These are phyloP conservation scores for Hericium coralloides DNA, from an alignment of 768 basidiomycete genomes.

Conservation along the genomic window DNA sequence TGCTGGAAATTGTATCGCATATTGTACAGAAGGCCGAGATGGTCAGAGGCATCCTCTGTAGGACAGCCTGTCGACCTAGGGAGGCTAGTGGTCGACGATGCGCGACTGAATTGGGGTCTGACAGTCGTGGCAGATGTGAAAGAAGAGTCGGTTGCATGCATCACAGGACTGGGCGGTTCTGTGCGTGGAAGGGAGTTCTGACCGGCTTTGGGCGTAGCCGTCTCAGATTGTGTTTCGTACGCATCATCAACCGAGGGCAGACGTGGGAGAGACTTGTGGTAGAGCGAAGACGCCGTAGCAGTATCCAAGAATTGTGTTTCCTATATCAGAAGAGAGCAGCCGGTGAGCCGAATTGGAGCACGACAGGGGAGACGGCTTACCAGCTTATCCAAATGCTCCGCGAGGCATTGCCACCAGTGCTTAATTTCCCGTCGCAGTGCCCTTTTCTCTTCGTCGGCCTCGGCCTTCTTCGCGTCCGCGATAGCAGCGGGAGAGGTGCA, in stretches of 20 bases:
- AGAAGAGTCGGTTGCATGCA: neutral
- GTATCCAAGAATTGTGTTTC: slow-evolving; percentile 29
- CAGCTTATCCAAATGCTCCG: slow-evolving; percentile 51
- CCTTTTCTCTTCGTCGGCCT: slow-evolving; percentile 35
- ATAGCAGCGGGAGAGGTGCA: neutral
- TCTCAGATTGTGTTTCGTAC: slow-evolving; percentile 27
- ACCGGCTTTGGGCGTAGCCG: slow-evolving; percentile 3
- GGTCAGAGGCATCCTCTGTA: slow-evolving; percentile 14
- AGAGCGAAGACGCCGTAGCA: slow-evolving; percentile 7
- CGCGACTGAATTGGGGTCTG: neutral
- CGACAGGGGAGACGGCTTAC: slow-evolving; percentile 26
- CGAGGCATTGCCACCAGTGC: slow-evolving; percentile 57
- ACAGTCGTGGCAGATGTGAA: neutral
- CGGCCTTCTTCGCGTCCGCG: slow-evolving; percentile 3
- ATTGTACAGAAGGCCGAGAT: slow-evolving; percentile 33
- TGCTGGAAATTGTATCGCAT: slow-evolving; percentile 51
- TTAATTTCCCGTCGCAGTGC: slow-evolving; percentile 50
- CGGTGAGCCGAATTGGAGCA: neutral
- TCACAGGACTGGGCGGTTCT: neutral
- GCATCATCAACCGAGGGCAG: slow-evolving; percentile 50
- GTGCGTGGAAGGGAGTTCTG: slow-evolving; percentile 5
- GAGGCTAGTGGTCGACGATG: too few relatives aligned
- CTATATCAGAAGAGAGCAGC: slow-evolving; percentile 19
- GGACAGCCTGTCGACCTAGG: too few relatives aligned
- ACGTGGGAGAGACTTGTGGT: slow-evolving; percentile 46